phyloP scores from a whole-genome alignment of 2,329 filamentous ascomycete species.

The Ophiostoma australiae region DNA sequence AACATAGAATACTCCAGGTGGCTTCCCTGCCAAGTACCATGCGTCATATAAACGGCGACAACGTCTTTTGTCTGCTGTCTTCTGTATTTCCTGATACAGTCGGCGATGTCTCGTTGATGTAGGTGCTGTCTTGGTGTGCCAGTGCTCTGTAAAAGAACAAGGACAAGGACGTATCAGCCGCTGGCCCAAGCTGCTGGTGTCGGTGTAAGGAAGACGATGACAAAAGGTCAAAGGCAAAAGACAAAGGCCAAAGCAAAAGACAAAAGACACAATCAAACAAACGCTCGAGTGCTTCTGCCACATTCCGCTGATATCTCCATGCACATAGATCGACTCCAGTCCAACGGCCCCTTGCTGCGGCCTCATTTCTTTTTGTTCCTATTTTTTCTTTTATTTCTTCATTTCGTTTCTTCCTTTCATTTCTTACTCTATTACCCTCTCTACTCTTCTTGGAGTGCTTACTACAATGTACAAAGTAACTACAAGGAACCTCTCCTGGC shows the following conservation, averaged over 20 bases:
- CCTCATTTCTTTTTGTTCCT: neutral
- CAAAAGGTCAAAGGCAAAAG: neutral
- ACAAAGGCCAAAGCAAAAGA: neutral
- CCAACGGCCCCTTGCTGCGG: neutral
- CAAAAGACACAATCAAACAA: neutral
- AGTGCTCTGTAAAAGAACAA: neutral
- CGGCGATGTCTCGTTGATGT: neutral
- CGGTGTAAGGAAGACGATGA: neutral
- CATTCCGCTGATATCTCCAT: neutral
- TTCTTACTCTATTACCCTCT: too few relatives aligned
- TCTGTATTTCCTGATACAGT: too few relatives aligned
- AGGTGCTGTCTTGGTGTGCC: neutral
- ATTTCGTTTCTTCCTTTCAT: neutral
- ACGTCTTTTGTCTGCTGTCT: too few relatives aligned
- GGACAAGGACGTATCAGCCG: neutral
- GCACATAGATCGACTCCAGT: neutral
- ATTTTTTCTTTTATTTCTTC: neutral
- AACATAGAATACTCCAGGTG: too few relatives aligned
- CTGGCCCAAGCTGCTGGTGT: neutral
- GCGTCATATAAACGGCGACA: neutral
- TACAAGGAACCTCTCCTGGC: too few relatives aligned
- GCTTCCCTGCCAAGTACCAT: too few relatives aligned
- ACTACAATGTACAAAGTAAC: too few relatives aligned
- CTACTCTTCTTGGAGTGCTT: too few relatives aligned
- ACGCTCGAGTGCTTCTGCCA: too few relatives aligned